These are phyloP conservation scores for Cardamine chenopodiifolia DNA, from an alignment of 345 rosid genomes.

Conservation along the genomic window DNA sequence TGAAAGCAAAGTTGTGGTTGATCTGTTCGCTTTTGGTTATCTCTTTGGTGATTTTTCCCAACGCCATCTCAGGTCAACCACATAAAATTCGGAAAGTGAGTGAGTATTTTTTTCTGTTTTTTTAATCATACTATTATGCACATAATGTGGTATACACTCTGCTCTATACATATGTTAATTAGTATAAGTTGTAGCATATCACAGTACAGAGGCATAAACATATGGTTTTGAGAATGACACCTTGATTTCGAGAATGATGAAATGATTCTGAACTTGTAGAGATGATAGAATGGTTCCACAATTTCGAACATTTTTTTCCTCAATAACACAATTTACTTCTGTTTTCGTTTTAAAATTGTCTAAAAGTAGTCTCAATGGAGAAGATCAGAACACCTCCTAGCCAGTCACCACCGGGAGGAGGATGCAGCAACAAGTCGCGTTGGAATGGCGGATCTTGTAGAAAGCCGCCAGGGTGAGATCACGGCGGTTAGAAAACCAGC, in stretches of 20 bases:
- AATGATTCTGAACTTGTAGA: background rate
- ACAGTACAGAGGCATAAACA: background rate
- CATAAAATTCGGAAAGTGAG: background rate
- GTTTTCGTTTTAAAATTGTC: too few species aligned
- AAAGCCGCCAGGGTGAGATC: background rate
- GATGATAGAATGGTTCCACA: background rate
- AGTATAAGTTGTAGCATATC: background rate
- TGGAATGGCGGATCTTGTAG: background rate
- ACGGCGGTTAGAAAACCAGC: background rate
- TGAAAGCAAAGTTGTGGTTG: background rate
- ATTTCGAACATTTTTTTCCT: background rate
- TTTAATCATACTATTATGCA: too few species aligned
- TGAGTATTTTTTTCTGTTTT: background rate
- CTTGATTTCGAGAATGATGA: background rate
- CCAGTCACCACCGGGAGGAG: background rate
- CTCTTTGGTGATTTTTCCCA: background rate
- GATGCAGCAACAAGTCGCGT: background rate
- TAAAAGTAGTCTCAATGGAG: background rate
- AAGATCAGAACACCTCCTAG: conserved; percentile 2
- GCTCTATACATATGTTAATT: background rate
- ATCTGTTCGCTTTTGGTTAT: background rate
- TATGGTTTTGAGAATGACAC: background rate
- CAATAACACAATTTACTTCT: background rate
- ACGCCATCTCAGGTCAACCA: background rate
- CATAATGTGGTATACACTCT: too few species aligned